Conservation (phyloP, 805 yeast species). For the Cyberlindnera mrakii region DNA sequence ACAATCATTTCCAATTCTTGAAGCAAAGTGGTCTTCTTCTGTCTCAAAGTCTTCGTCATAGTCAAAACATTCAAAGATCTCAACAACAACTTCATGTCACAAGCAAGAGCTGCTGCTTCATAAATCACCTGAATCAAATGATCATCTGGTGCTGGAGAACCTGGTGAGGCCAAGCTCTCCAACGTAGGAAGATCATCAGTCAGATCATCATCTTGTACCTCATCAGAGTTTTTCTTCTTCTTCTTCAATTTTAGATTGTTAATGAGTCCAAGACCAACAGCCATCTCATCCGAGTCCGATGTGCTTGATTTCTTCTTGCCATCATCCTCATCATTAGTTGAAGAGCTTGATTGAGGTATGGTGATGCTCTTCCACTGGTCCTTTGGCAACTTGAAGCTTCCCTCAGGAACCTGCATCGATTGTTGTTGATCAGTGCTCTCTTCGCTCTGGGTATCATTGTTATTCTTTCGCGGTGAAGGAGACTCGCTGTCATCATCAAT, state of each 20-base stretch:
- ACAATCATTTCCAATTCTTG: conserved; percentile 13
- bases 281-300: conserved; percentile 23
- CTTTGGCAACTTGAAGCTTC: conserved; percentile 1
- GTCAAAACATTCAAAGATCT: conserved; percentile 49
- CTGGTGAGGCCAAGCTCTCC: conserved; percentile 51
- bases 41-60: conserved; percentile 36
- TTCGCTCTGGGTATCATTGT: too few relatives aligned
- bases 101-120: conserved; percentile 54
- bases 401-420: background rate
- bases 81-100: conserved; percentile 59
- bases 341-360: conserved; percentile 7
- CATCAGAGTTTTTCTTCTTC: conserved; percentile 19
- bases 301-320: conserved; percentile 14
- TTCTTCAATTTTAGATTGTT: conserved; percentile 11
- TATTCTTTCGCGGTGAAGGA: background rate
- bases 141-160: conserved; percentile 50
- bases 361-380: conserved; percentile 20
- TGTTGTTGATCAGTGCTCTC: too few relatives aligned
- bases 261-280: conserved; percentile 23
- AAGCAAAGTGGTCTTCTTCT: conserved; percentile 22
- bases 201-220: conserved; percentile 20
- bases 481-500: conserved; percentile 10
- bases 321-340: conserved; percentile 12
- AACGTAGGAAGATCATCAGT: conserved; percentile 30
- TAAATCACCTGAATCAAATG: conserved; percentile 51